These are phyloP conservation scores for Globisporangium iwayamae DNA, from an alignment of 352 stramenopile species.

Conservation along the genomic window DNA sequence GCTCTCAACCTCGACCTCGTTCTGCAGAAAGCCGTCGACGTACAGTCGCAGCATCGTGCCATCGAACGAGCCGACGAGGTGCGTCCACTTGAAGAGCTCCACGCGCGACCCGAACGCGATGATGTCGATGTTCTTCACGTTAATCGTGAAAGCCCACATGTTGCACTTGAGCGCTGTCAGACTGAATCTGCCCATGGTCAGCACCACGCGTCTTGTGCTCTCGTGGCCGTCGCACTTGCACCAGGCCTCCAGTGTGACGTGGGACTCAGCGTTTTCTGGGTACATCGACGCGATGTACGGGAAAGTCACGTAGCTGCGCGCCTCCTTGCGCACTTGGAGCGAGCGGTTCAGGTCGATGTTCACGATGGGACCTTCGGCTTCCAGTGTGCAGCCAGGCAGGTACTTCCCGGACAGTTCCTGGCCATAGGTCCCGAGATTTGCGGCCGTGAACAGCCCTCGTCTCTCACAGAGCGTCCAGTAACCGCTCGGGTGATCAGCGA, in stretches of 20 bases:
- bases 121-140: slow-evolving; percentile 78
- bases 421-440: slow-evolving; percentile 67
- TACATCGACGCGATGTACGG: slow-evolving; percentile 41
- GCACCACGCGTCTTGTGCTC: slow-evolving; percentile 61
- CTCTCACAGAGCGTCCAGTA: slow-evolving; percentile 89
- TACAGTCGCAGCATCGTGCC: slow-evolving; percentile 82
- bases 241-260: slow-evolving; percentile 79
- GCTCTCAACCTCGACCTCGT: slow-evolving; percentile 67
- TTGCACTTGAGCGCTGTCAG: slow-evolving; percentile 72
- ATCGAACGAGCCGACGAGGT: slow-evolving; percentile 88
- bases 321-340: slow-evolving; percentile 51
- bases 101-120: slow-evolving; percentile 48
- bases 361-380: slow-evolving; percentile 67
- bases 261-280: slow-evolving; percentile 25
- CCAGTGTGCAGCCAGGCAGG: slow-evolving; percentile 56
- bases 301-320: slow-evolving; percentile 55
- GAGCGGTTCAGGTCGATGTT: slow-evolving; percentile 84
- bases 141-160: slow-evolving; percentile 78
- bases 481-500: slow-evolving; percentile 56
- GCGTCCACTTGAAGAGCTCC: slow-evolving; percentile 71
- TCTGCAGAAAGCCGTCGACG: slow-evolving; percentile 69
- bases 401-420: slow-evolving; percentile 50
- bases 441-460: slow-evolving; percentile 54
- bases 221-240: slow-evolving; percentile 64
- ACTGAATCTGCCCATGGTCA: slow-evolving; percentile 73